These are phyloP conservation scores for Cornus florida DNA, from an alignment of 148 eudicot genomes.

Conservation along the genomic window DNA sequence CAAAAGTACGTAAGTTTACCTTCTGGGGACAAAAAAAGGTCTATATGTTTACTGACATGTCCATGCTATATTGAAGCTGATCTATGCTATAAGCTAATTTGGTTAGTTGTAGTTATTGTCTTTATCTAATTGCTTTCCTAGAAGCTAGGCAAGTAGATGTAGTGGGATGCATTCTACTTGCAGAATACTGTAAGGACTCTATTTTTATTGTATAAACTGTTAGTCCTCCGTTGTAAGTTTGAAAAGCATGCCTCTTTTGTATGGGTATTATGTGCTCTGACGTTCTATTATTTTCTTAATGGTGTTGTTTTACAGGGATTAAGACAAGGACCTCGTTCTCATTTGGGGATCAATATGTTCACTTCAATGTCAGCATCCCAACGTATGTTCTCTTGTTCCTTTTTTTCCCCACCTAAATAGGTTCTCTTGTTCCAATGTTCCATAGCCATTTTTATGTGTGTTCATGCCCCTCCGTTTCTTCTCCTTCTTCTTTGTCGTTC, in stretches of 20 bases:
- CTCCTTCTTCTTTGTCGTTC: neutral
- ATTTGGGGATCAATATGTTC: constrained; percentile 88
- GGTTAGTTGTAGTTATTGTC: no score
- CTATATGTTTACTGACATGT: no score
- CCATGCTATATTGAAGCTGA: no score
- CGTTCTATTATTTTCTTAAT: neutral
- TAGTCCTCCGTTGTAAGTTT: neutral
- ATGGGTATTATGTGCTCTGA: neutral
- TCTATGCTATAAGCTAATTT: no score
- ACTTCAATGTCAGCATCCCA: constrained; percentile 92
- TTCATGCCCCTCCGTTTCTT: neutral
- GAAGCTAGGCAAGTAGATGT: no score
- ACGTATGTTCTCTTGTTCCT: constrained; percentile 44
- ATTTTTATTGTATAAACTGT: neutral
- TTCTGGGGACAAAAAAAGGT: no score
- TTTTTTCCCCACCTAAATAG: no score
- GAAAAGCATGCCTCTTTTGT: neutral
- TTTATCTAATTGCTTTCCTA: no score
- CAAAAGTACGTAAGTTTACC: no score
- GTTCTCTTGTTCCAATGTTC: no score
- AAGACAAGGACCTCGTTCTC: constrained; percentile 68
- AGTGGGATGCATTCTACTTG: no score
- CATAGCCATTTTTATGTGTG: no score
- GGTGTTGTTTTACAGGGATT: constrained; percentile 54
- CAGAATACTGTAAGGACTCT: neutral